Base-by-base conservation (phyloP, 2,329 filamentous ascomycete genomes). In the Colletotrichum spinosum region DNA sequence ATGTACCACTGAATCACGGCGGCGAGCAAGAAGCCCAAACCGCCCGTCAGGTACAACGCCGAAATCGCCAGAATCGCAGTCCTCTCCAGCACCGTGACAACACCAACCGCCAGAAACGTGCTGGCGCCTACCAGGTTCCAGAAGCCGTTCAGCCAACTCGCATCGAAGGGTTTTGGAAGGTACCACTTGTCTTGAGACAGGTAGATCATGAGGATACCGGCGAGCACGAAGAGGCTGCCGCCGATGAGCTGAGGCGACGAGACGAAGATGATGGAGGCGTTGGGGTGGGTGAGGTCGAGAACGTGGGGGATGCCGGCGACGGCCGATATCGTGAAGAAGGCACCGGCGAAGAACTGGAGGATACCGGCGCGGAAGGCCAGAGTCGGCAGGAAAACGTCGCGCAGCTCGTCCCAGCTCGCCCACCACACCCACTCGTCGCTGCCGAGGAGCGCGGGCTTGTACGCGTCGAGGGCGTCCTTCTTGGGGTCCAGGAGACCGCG, bases 1-100 rank as follows among this genome's bases (percentile, higher is more conserved):
- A 66, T 66, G 59, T 66, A 66, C 63, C 52, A 63, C 59, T 66
- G 63, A 6, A 66, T 63, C 33, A 66, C 1, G 8, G 58, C 60
- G 15, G 63, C 63, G 9, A 63, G 33, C 11, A 66, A 8, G 35
- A 66, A 66, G 0, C 63, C 63, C 5, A 66, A 15, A 4, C 63
- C 63, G 17, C 52, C 60, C 1, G 60, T 66, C 52, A 66, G 5
- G 13, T 57, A 52, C 7, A 66, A 35, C 44, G 58, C 50, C 13
- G 58, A 52, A 12, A 63, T 38, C 2, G 53, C 51, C 25, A 66
- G 25, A 4, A 53, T 49, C 11, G 53, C 63, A 8, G 10, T 39
- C 37, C 53, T 63, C 9, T 11, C 25, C 8, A 66, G 41, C 6
- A 63, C 53, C 3, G 48, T 63, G 1, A 66, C 58, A 12, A 66